These are phyloP conservation scores for Serpula lacrymans DNA, from an alignment of 768 basidiomycete genomes.

Conservation along the genomic window DNA sequence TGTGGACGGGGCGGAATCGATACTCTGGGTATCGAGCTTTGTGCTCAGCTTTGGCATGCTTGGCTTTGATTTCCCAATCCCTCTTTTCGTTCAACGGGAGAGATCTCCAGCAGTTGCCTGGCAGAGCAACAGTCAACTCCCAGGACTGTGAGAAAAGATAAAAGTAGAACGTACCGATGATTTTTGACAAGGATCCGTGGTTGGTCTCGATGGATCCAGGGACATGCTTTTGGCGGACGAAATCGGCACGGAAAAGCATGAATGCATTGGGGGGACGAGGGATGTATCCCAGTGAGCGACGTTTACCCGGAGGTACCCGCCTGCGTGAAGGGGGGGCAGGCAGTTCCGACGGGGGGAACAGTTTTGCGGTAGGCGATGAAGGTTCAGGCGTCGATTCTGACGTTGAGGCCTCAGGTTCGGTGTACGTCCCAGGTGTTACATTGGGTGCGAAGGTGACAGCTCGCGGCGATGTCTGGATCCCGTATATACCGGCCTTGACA, in stretches of 20 bases:
- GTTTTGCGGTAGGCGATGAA: conserved; percentile 32
- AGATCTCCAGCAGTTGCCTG: conserved; percentile 58
- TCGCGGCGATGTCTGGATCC: conserved; percentile 40
- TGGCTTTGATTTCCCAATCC: conserved; percentile 70
- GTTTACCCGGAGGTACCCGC: conserved; percentile 58
- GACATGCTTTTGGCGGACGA: conserved; percentile 43
- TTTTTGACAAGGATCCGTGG: conserved; percentile 47
- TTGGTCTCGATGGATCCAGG: conserved; percentile 50
- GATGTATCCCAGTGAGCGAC: conserved; percentile 48
- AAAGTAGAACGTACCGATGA: conserved; percentile 30
- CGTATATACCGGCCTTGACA: conserved; percentile 55
- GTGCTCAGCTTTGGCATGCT: conserved; percentile 72
- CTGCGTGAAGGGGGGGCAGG: conserved; percentile 39
- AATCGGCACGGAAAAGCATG: conserved; percentile 35
- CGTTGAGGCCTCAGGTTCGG: conserved; percentile 28
- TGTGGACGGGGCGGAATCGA: conserved; percentile 42
- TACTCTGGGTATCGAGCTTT: conserved; percentile 66
- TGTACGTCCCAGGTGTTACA: conserved; percentile 52
- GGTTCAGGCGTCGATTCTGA: conserved; percentile 21
- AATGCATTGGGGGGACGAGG: conserved; percentile 29
- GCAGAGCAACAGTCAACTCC: background rate
- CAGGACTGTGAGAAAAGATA: background rate
- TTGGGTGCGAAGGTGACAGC: conserved; percentile 63
- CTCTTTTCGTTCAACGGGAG: conserved; percentile 69
- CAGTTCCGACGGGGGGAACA: conserved; percentile 53